A percentile compares a stretch with the other conserved stretches of the same genome.
phyloP scores from a whole-genome alignment of 164 flowering plant genomes.

The Litsea cubeba region DNA sequence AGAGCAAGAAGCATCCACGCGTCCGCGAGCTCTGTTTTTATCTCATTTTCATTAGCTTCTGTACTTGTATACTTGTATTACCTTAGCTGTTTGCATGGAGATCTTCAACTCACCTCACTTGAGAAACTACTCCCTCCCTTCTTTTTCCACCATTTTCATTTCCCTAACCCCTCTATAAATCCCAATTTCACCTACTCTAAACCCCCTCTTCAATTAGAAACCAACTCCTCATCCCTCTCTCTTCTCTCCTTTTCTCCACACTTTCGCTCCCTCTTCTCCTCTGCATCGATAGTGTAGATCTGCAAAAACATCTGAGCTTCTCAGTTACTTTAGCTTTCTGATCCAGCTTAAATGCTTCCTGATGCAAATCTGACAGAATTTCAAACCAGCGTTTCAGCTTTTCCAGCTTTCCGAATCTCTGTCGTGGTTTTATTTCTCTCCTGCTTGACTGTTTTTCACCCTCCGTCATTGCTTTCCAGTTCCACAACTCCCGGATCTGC shows the following conservation, averaged over 20 bases:
- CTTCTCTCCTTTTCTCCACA: too few relatives aligned
- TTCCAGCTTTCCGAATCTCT: background rate
- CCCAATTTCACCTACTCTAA: background rate
- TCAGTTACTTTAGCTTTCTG: background rate
- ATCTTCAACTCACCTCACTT: conserved; percentile 22
- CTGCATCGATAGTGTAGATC: background rate
- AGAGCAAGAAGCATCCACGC: conserved; percentile 17
- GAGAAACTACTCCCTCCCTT: conserved; percentile 19
- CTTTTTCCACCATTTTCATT: conserved; percentile 9
- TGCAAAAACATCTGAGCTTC: conserved; percentile 8
- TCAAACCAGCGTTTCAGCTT: background rate
- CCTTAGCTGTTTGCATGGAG: conserved; percentile 20
- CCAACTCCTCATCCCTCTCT: background rate
- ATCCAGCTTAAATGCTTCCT: conserved; percentile 1
- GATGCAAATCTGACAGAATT: background rate
- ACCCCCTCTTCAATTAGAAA: background rate
- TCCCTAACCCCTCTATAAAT: conserved; percentile 7
- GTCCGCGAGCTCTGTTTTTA: background rate
- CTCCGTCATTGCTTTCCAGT: background rate
- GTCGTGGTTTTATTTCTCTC: too few relatives aligned
- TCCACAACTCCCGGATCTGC: too few relatives aligned
- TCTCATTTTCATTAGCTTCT: too few relatives aligned
- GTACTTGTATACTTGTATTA: too few relatives aligned
- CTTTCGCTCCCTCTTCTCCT: background rate
- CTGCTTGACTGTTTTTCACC: background rate